phyloP scores from a whole-genome alignment of 805 yeast species.

The Candida xiaguanensis region DNA sequence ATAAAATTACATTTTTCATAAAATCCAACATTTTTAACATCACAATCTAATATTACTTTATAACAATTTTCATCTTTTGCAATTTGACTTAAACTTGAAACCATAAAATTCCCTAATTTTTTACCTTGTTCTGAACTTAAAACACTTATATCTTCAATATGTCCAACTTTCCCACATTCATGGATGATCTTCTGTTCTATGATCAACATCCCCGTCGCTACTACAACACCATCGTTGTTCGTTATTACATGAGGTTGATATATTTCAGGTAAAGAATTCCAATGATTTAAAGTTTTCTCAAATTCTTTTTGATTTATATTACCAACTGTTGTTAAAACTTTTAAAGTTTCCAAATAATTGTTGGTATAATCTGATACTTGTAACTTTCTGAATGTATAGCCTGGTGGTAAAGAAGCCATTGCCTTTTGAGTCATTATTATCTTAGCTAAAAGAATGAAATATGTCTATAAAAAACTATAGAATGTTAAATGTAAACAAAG shows the following conservation, averaged over 20 bases:
- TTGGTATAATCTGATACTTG: conserved; percentile 52
- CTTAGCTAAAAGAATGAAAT: background rate
- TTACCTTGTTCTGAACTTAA: conserved; percentile 74
- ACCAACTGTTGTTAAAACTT: conserved; percentile 81
- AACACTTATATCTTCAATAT: conserved; percentile 92
- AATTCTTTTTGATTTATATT: conserved; percentile 52
- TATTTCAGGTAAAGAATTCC: conserved; percentile 50
- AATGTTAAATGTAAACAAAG: background rate
- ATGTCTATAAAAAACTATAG: background rate
- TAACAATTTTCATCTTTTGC: conserved; percentile 70
- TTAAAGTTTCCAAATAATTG: conserved; percentile 61
- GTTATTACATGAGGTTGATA: conserved; percentile 72
- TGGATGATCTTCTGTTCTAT: conserved; percentile 84
- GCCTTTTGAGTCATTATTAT: conserved; percentile 6
- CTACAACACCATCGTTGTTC: conserved; percentile 49
- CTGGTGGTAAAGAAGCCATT: conserved; percentile 48
- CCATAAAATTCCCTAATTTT: conserved; percentile 67
- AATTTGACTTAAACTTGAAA: conserved; percentile 54
- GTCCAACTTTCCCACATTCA: conserved; percentile 81
- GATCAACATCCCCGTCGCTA: conserved; percentile 79
- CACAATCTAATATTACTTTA: conserved; percentile 87
- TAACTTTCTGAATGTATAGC: conserved; percentile 62
- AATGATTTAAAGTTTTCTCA: conserved; percentile 47
- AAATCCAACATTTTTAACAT: conserved; percentile 74
- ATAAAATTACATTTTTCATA: conserved; percentile 83